Percentiles rank a stretch among this genome's conserved stretches.
Conservation (phyloP, 163 green algal species). For the Chlamydomonas reinhardtii region DNA sequence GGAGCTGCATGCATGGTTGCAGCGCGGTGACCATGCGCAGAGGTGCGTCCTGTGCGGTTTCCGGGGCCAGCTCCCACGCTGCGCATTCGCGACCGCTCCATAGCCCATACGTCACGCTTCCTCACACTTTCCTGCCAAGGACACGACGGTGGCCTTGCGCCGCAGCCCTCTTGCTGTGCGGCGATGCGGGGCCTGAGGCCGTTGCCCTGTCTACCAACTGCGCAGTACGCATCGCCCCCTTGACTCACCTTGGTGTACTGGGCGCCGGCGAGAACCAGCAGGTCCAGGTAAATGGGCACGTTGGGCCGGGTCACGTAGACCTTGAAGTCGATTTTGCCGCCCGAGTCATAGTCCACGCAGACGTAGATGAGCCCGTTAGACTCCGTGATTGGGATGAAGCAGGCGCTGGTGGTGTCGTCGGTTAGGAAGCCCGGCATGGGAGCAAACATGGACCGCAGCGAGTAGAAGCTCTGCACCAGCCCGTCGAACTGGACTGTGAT, state of each 20-base stretch:
- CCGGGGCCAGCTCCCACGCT: too few relatives aligned
- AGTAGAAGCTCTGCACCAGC: constrained; percentile 40
- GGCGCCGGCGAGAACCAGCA: constrained; percentile 18
- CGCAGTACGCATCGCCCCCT: too few relatives aligned
- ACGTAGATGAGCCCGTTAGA: constrained; percentile 33
- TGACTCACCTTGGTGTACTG: constrained; percentile 35
- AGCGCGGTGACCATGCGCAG: too few relatives aligned
- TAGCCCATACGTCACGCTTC: too few relatives aligned
- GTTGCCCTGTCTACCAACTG: too few relatives aligned
- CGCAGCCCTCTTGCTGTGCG: too few relatives aligned
- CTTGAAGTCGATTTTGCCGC: constrained; percentile 38
- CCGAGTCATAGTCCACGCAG: constrained; percentile 37
- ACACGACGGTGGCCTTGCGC: too few relatives aligned
- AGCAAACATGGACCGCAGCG: constrained; percentile 42
- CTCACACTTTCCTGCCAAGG: too few relatives aligned
- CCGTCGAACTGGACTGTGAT: constrained; percentile 37
- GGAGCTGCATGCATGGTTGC: too few relatives aligned
- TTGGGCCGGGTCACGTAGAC: constrained; percentile 30
- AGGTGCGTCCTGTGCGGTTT: too few relatives aligned
- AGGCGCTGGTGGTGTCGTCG: constrained; percentile 20
- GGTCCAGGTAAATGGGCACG: constrained; percentile 23
- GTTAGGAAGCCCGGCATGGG: constrained; percentile 38
- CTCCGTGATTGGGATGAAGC: constrained; percentile 44
- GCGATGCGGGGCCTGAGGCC: too few relatives aligned
- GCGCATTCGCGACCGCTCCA: too few relatives aligned